These are phyloP conservation scores for Zarea fungicola DNA, from an alignment of 2,329 filamentous ascomycete genomes.

Conservation along the genomic window DNA sequence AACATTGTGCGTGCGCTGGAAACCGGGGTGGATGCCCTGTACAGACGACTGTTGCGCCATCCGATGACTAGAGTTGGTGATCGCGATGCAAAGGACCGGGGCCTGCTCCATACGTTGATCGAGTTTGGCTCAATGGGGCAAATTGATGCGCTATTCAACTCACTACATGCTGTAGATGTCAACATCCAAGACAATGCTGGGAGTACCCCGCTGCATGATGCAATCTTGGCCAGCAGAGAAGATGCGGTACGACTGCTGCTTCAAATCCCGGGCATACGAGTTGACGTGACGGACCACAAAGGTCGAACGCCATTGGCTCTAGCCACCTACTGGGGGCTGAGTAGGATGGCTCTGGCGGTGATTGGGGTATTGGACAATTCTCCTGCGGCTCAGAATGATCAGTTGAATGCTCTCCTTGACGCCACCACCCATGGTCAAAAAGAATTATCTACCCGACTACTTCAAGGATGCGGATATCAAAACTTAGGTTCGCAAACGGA, in stretches of 20 bases:
- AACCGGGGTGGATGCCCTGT: neutral
- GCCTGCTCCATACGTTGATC: neutral
- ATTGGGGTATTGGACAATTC: neutral
- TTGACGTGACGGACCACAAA: neutral
- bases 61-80: neutral
- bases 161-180: neutral
- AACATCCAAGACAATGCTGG: neutral
- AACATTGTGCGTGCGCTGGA: neutral
- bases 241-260: neutral
- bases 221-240: neutral
- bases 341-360: neutral
- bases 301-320: neutral
- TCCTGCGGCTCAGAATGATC: neutral
- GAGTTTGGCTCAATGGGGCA: neutral
- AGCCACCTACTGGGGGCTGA: neutral
- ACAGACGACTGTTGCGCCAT: neutral
- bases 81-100: neutral
- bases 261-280: neutral
- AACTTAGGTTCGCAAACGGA: neutral
- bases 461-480: neutral
- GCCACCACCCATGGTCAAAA: neutral
- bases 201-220: neutral
- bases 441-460: neutral
- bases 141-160: neutral
- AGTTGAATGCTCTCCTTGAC: neutral